phyloP scores from a whole-genome alignment of 2,329 filamentous ascomycete genomes.

The Colletotrichum sansevieriae region DNA sequence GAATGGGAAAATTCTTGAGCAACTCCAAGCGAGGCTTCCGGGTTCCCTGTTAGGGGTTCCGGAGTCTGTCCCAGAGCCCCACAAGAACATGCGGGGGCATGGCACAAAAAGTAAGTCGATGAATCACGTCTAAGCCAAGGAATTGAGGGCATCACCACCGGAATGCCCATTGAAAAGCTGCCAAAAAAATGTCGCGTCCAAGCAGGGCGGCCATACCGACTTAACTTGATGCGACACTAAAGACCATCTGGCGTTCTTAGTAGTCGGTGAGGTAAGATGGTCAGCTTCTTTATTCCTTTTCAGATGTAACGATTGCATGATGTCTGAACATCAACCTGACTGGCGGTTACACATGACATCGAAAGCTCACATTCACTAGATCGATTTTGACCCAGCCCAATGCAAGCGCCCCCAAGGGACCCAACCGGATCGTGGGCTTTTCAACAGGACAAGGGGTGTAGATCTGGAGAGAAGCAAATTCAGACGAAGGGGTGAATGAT shows the following conservation, averaged over 20 bases:
- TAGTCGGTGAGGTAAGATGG: background rate
- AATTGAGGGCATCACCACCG: conserved; percentile 13
- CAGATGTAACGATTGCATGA: conserved; percentile 11
- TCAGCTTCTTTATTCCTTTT: conserved; percentile 26
- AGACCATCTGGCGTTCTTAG: background rate
- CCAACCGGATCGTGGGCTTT: conserved; percentile 17
- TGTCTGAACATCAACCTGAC: conserved; percentile 4
- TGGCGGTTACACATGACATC: conserved; percentile 20
- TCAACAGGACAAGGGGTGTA: conserved; percentile 11
- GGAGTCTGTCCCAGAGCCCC: conserved; percentile 14
- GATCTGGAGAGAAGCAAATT: conserved; percentile 31
- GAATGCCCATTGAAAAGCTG: background rate
- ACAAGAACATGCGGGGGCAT: conserved; percentile 32
- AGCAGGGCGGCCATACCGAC: conserved; percentile 3
- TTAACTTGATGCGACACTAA: background rate
- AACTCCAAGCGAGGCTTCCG: conserved; percentile 25
- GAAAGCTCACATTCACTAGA: conserved; percentile 1
- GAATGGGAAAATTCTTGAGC: conserved; percentile 36
- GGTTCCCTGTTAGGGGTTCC: conserved; percentile 12
- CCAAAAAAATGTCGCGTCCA: conserved; percentile 11
- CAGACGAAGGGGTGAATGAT: background rate
- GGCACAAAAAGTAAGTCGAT: conserved; percentile 23
- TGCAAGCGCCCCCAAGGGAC: conserved; percentile 1
- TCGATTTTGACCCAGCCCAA: conserved; percentile 17
- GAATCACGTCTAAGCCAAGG: conserved; percentile 21